Percentiles rank a stretch among this genome's conserved stretches.
Conservation (phyloP, 805 yeast genomes). For the Candida ortonii region DNA sequence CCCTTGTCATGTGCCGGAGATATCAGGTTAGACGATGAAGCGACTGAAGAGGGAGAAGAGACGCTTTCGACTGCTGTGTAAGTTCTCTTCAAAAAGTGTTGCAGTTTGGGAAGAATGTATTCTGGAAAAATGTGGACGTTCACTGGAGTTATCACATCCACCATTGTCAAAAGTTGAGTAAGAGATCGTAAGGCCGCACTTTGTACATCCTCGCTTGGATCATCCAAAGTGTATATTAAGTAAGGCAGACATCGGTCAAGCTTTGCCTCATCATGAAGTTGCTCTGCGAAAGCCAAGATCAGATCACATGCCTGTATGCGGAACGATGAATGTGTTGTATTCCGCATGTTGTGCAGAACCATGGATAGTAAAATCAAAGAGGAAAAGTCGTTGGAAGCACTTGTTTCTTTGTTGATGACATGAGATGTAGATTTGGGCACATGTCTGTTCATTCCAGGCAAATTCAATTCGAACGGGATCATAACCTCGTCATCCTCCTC, state of each 20-base stretch:
- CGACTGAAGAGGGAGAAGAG: constrained; percentile 12
- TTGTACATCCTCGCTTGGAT: constrained; percentile 61
- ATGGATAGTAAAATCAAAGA: constrained; percentile 57
- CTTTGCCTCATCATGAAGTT: constrained; percentile 76
- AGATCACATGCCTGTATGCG: constrained; percentile 72
- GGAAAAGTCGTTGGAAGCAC: constrained; percentile 39
- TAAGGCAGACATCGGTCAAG: constrained; percentile 85
- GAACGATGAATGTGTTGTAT: constrained; percentile 57
- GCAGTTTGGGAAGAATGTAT: constrained; percentile 71
- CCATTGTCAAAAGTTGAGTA: constrained; percentile 64
- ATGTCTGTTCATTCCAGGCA: constrained; percentile 54
- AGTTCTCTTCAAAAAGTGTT: constrained; percentile 39
- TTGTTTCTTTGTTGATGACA: constrained; percentile 16
- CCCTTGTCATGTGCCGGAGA: constrained; percentile 16
- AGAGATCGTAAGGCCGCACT: constrained; percentile 60
- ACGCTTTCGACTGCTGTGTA: constrained; percentile 29
- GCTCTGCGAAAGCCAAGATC: constrained; percentile 71
- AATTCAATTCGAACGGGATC: constrained; percentile 42
- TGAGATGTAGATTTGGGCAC: constrained; percentile 37
- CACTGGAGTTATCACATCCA: constrained; percentile 65
- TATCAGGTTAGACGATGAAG: constrained; percentile 4
- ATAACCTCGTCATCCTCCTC: constrained; percentile 16
- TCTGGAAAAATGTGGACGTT: constrained; percentile 79
- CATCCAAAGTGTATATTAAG: constrained; percentile 68
- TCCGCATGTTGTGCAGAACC: constrained; percentile 57